Base-by-base conservation (phyloP, 1,284 basidiomycete genomes). In the Fomes fomentarius region DNA sequence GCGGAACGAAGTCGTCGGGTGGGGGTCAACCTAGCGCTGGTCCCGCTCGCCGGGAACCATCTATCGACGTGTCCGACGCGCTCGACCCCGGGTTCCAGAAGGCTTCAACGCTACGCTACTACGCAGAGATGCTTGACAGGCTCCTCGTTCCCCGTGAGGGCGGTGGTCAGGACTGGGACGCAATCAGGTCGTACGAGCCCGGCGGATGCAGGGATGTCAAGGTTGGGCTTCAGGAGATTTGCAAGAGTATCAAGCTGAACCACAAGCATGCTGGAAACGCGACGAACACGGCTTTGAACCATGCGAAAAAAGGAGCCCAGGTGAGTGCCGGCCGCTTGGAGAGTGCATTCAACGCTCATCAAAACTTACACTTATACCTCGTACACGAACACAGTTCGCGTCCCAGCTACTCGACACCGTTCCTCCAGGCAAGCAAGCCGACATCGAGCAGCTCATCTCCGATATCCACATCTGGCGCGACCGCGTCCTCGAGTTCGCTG, bases 91-190 rank as follows among this genome's bases (percentile, higher is more conserved):
- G 48, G n/a, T 51, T 43, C 17, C 30, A 43, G 25, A 37, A 47
- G 22, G 54, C 44, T 4, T 40, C 48, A 19, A 38, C 19, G 15
- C 48, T 56, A 6, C 35, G 54, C 25, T 28, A 40, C 8, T 46
- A 47, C 19, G 54, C 54, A 14, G 48, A 56, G 25, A 47, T 25
- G n/a, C 54, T 56, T 15, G 37, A 46, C 7, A 33, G 39, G 15
- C 39, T 56, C 2, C 39, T 51, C 6, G 38, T 39, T 0, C 24
- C 44, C 4, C 44, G 44, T 9, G 33, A 35, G 5, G 26, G 39
- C 12, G 44, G 54, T 15, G 17, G 38, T 8, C 48, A 37, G 2
- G 45, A 51, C 49, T 56, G 54, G 54, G 25, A 43, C 22, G 44
- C 43, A 9, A 42, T 56, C 48, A 51, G 45, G 39, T 33, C 54